Evolutionary conservation across 208 protist genomes (phyloP).

Genomic region (Blastocrithidia nonstop): DNA sequence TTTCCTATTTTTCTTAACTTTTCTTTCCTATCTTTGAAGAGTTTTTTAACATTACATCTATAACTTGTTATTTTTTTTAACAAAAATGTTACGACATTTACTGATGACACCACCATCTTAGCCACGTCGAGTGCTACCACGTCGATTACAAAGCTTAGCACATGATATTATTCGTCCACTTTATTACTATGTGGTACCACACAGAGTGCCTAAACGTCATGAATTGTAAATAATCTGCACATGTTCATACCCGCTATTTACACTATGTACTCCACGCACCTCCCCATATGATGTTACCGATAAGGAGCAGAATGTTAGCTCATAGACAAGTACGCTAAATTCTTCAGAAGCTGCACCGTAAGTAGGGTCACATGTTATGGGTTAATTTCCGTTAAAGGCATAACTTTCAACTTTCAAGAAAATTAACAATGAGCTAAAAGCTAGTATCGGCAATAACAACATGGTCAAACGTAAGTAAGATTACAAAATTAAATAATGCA

Average conservation of each 20-base stretch:
- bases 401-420: no score
- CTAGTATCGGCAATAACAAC: no score
- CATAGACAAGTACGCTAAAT: no score
- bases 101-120: slow-evolving; percentile 17
- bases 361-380: no score
- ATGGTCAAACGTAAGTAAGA: no score
- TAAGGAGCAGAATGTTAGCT: no score
- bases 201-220: slow-evolving; percentile 8
- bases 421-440: no score
- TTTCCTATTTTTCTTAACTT: neutral
- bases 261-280: slow-evolving; percentile 17
- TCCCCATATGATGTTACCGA: slow-evolving; percentile 36
- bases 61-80: no score
- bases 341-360: no score
- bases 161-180: slow-evolving; percentile 13
- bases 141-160: slow-evolving; percentile 6
- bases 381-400: no score
- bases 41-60: neutral
- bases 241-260: slow-evolving; percentile 48
- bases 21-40: neutral
- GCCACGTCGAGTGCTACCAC: slow-evolving; percentile 6
- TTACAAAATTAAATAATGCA: no score
- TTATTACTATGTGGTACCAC: slow-evolving; percentile 22
- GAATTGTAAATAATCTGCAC: slow-evolving; percentile 15
- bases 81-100: slow-evolving; percentile 30